Evolutionary conservation across 2,329 filamentous ascomycete species (phyloP), one percentile per base, ranked within the genome.

Genomic region (Zalaria sp.): DNA sequence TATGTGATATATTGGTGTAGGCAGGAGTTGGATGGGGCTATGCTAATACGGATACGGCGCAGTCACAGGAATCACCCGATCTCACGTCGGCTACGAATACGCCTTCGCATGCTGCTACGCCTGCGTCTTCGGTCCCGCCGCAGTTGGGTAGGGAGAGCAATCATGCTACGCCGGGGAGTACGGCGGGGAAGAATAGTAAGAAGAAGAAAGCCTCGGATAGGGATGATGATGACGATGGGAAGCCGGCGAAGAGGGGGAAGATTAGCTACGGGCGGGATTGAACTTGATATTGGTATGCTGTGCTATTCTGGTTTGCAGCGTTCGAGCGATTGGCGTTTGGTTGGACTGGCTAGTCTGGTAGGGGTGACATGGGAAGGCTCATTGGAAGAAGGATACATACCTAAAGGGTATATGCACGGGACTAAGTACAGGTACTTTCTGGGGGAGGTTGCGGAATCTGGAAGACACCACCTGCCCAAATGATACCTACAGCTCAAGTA

Each of bases 181-280:
- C 50, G 6, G 52, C 56, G 4, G 56, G 52, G 32, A 64, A 61
- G 38, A 48, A 55, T 3, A 49, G 39, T 10, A 64, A 64, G 42
- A 67, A 65, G 53, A 69, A 69, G 57, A 67, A 68, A 55, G 54
- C 60, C 39, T 57, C 60, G 38, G 60, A 63, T 7, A 64, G 65
- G 40, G 66, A 68, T 27, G 66, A 68, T 4, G 67, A 69, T 28
- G 59, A 64, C 1, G 64, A 68, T 35, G 54, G 53, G 27, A 68
- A 68, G 51, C 54, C 59, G 3, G 51, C 51, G 32, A 71, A 71
- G 57, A 56, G 67, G 43, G 59, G 63, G 27, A 71, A 71, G 56
- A 69, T 71, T 39, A 64, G 62, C n/a, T 71, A 70, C 48, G 63
- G 62, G 18, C 53, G 66, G 41, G 66, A 69, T 39, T 66, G 57